Base-by-base conservation (phyloP, 108 stramenopile genomes). In the Nitzschia sp. region DNA sequence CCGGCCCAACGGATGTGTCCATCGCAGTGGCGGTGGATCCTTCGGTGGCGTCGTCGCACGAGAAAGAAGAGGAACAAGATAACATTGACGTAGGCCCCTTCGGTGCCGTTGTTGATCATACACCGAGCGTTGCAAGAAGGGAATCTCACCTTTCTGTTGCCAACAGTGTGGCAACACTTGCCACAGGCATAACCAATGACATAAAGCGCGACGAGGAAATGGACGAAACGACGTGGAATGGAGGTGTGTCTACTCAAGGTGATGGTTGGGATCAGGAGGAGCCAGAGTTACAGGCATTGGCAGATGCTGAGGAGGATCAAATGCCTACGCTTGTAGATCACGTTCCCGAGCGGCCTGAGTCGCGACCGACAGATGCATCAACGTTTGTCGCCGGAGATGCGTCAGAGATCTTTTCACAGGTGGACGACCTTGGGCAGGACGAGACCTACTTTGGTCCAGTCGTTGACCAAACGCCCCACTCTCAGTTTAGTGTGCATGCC, bases 381-480 rank as follows among this genome's bases (percentile, higher is more conserved):
- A 73, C 77, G 0, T 41, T 79, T 21, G 82, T 79, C 0, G 73
- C 66, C 22, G 78, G 75, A 1, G 78, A 83, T 63, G 72, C 78
- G 38, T 83, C 82, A 19, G 82, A 83, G 45, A 56, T 75, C 19
- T 33, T 69, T 11, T 83, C 82, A 30, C 74, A 69, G 28, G 78
- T 79, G 0, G 82, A 70, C 48, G 77, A 83, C 45, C 59, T 79
- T 25, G 58, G 53, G 22, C 72, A 79, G 27, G 82, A 79, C 41
- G 78, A 75, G 28, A 54, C 36, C 6, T n/a, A 73, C 38, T 83
- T 78, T 63, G 78, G 78, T 25, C 78, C 70, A 44, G 82, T 83
- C 15, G 82, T 83, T 29, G 82, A 83, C 36, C 52, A 48, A 25
- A 76, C 71, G 8, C 81, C 81, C 1, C 45, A 16, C 34, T 41